Conservation (phyloP, 225 moss, liverwort and hornwort genomes). For the Sphagnum contortum region DNA sequence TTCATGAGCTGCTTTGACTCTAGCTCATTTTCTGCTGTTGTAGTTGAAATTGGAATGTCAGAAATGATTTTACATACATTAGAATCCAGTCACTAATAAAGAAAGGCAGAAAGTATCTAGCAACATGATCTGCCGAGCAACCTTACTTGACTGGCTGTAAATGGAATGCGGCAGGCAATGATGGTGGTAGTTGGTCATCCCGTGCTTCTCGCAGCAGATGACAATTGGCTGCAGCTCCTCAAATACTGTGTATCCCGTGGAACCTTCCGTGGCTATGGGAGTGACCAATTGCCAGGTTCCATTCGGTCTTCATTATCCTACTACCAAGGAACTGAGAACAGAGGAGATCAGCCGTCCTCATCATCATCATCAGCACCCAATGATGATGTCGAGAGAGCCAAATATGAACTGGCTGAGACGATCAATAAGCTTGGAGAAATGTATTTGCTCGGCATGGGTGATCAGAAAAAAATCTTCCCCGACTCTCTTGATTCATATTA, state of each 20-base stretch:
- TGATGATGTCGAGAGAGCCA: conserved; percentile 16
- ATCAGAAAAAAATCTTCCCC: conserved; percentile 43
- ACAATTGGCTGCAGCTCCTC: conserved; percentile 54
- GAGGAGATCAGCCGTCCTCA: too few species aligned
- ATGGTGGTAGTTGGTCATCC: conserved; percentile 67
- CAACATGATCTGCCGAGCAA: too few species aligned
- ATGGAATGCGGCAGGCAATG: conserved; percentile 27
- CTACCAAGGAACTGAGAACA: too few species aligned
- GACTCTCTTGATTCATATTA: conserved; percentile 44
- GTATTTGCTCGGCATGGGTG: conserved; percentile 50
- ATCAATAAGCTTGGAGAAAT: conserved; percentile 55
- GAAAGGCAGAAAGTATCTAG: too few species aligned
- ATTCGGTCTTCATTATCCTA: too few species aligned
- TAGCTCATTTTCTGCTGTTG: too few species aligned
- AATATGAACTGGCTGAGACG: conserved; percentile 15
- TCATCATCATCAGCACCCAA: too few species aligned
- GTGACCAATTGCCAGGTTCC: conserved; percentile 13
- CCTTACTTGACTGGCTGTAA: too few species aligned
- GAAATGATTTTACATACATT: too few species aligned
- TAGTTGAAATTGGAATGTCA: too few species aligned
- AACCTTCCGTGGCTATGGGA: conserved; percentile 60
- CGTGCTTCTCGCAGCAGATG: conserved; percentile 39
- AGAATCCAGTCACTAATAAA: too few species aligned
- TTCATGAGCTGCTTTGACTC: too few species aligned
- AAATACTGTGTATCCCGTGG: conserved; percentile 39